These are phyloP conservation scores for Schoenoplectus triqueter DNA, from an alignment of 202 grass and related monocot genomes.

Conservation along the genomic window DNA sequence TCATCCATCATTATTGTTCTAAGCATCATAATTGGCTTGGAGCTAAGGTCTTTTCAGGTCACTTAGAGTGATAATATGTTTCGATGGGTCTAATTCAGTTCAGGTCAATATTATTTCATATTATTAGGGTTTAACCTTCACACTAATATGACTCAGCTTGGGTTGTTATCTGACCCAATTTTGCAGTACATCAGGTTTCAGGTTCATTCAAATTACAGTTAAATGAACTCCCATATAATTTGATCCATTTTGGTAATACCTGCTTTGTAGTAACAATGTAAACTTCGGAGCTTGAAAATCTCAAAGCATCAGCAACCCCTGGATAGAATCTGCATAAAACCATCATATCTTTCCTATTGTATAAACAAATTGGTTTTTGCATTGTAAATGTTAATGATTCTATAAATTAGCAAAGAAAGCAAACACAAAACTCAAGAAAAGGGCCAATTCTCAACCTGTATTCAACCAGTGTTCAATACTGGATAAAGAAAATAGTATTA, in stretches of 20 bases:
- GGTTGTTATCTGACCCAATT: neutral
- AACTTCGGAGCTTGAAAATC: slow-evolving; percentile 80
- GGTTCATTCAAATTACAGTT: neutral
- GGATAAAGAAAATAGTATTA: slow-evolving; percentile 18
- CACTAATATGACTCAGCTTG: neutral
- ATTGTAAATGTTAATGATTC: neutral
- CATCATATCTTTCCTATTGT: slow-evolving; percentile 9
- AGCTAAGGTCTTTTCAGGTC: neutral
- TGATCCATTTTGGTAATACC: slow-evolving; percentile 43
- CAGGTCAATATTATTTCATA: slow-evolving; percentile 3
- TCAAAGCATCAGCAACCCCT: slow-evolving; percentile 82
- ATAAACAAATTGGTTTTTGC: neutral
- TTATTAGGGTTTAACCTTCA: neutral
- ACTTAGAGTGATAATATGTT: neutral
- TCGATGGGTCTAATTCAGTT: neutral
- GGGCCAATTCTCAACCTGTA: neutral
- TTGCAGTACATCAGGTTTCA: neutral
- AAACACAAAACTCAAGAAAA: neutral
- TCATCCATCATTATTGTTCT: neutral
- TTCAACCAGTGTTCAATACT: slow-evolving; percentile 19
- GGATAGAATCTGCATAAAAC: slow-evolving; percentile 75
- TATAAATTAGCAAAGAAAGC: neutral
- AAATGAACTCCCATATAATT: neutral
- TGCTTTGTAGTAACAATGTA: slow-evolving; percentile 99
- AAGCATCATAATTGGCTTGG: neutral